Evolutionary conservation across 495 filamentous ascomycete genomes (phyloP), one percentile per base, ranked within the genome.

Genomic region (Letharia columbiana): DNA sequence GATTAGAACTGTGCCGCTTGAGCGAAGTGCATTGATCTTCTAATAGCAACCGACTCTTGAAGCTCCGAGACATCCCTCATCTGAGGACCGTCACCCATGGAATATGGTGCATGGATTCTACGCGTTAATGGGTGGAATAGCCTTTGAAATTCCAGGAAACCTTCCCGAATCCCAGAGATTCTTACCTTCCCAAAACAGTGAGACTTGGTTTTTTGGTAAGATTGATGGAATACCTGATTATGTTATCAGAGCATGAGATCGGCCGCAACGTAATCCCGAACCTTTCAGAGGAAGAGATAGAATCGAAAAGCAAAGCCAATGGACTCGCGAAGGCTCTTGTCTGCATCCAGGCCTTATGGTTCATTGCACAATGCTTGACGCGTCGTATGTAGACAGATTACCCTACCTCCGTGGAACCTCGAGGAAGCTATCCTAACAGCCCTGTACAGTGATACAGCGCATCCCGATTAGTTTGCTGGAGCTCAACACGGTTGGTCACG

Each of bases 61-160:
- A 49, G 35, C 54, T 15, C 61, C 60, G 50, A 40, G 37, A 47
- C 13, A 3, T 44, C 10, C 41, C 23, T 28, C 23, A 28, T 28
- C 23, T 28, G 23, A 31, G 10, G 23, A 59, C 15, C 39, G 50
- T 50, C 57, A 61, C 33, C 64, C 65, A 10, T 69, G 65, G 65
- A 69, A 60, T 40, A 28, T 69, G 33, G 28, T 10, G 3, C 67
- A 69, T 60, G 65, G 65, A 4, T 69, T 67, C 17, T 62, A 59
- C 28, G 58, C 50, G 2, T 8, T 33, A 1, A 64, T 69, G 67
- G 67, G 67, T 40, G 67, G 64, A 31, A 41, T 63, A 10, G 67
- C 64, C 1, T 44, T 69, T 15, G 37, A 58, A 3, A 70, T 87
- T 83, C n/a, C 59, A 8, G 28, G 17, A 35, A 59, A 64, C 33